These are phyloP conservation scores for Iberis amara DNA, from an alignment of 441 rosid genomes.

Conservation along the genomic window DNA sequence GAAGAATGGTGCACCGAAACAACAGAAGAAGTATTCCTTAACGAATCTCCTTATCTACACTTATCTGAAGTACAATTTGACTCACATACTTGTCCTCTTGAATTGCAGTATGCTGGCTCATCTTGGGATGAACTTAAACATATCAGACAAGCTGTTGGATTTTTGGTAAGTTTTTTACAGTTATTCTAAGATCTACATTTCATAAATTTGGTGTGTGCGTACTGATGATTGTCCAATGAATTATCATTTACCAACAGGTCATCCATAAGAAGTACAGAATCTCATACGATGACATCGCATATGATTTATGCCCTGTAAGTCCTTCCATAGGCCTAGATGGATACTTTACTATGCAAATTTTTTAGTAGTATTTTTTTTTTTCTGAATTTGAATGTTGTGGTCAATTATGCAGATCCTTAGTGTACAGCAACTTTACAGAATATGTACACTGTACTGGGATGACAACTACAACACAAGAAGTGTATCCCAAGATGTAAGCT, in stretches of 20 bases:
- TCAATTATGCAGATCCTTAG: slow-evolving; percentile 72
- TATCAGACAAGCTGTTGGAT: slow-evolving; percentile 97
- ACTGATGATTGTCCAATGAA: slow-evolving; percentile 25
- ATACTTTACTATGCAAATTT: not conserved
- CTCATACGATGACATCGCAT: slow-evolving; percentile 91
- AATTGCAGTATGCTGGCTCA: slow-evolving; percentile 81
- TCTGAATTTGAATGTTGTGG: slow-evolving; percentile 3
- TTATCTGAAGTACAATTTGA: slow-evolving; percentile 6
- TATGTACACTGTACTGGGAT: slow-evolving; percentile 92
- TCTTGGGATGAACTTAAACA: slow-evolving; percentile 99
- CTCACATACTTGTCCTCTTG: slow-evolving; percentile 19
- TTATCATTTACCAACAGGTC: slow-evolving; percentile 49
- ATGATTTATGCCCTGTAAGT: slow-evolving; percentile 91
- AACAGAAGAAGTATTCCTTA: slow-evolving; percentile 55
- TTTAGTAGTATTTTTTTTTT: not conserved
- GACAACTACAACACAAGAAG: slow-evolving; percentile 98
- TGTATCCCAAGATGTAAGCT: slow-evolving; percentile 79
- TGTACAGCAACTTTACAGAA: slow-evolving; percentile 96
- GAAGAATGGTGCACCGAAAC: slow-evolving; percentile 90
- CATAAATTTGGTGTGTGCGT: slow-evolving; percentile 8
- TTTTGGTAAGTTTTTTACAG: slow-evolving; percentile 85
- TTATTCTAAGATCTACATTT: not conserved
- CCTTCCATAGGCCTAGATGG: slow-evolving; percentile 3
- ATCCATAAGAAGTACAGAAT: slow-evolving; percentile 96
- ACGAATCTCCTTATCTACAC: slow-evolving; percentile 15